A percentile compares a stretch with the other conserved stretches of the same genome.
phyloP scores from a whole-genome alignment of 75 land plant species.

The Picea glauca region DNA sequence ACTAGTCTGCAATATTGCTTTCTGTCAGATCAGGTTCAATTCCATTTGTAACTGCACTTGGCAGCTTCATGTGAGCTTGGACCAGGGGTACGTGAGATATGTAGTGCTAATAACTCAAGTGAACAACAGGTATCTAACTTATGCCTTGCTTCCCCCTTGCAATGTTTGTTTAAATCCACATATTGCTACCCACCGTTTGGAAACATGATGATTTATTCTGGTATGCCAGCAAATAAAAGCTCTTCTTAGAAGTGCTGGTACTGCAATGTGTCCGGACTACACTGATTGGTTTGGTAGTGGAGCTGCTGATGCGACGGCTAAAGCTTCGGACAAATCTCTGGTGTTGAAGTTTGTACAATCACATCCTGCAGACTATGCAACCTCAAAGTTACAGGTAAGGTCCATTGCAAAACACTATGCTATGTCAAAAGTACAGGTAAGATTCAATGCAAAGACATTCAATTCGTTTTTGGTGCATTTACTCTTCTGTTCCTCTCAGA shows the following conservation, averaged over 20 bases:
- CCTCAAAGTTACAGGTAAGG: conserved; percentile 84
- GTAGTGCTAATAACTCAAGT: conserved; percentile 67
- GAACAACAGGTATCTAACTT: conserved; percentile 65
- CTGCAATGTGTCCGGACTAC: conserved; percentile 65
- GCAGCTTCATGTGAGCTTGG: conserved; percentile 49
- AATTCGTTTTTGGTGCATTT: too few species aligned
- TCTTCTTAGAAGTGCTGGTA: conserved; percentile 73
- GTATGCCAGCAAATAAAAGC: conserved; percentile 85
- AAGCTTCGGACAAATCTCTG: conserved; percentile 47
- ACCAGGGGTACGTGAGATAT: conserved; percentile 74
- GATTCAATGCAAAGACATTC: too few species aligned
- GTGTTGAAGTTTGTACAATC: conserved; percentile 69
- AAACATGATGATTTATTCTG: background rate
- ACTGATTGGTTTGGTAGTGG: conserved; percentile 73
- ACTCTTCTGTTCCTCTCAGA: too few species aligned
- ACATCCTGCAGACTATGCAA: conserved; percentile 73
- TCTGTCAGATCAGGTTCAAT: background rate
- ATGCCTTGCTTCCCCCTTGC: background rate
- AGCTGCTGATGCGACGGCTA: conserved; percentile 25
- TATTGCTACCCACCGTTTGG: background rate
- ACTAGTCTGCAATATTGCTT: background rate
- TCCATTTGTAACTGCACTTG: background rate
- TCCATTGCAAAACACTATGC: background rate
- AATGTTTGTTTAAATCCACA: background rate
- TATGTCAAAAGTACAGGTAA: too few species aligned